Base-by-base conservation (phyloP, 805 yeast genomes). In the Candida glaebosa region DNA sequence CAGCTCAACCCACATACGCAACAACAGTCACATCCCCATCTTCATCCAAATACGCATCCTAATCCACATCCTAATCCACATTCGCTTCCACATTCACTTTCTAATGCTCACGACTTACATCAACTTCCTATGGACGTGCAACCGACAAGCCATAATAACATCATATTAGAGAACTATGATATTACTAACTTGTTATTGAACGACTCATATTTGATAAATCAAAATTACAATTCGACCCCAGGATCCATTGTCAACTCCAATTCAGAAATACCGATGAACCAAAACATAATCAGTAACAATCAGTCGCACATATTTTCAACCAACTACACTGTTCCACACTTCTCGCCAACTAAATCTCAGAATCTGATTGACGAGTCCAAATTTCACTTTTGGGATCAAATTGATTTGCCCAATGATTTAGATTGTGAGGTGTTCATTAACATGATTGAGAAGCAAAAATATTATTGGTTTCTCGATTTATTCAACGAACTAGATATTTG, bases 391-490 rank as follows among this genome's bases (percentile, higher is more conserved):
- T 34, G 37, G 37, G 7, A 15, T 6, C 17, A 18, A 18, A 34
- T 18, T 9, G 45, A 43, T 4, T 39, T 41, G 3, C 46, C 51
- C 4, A 41, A 34, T 14, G 48, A 50, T n/a, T 34, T 53, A 7
- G 56, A 55, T 31, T 49, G 52, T 2, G 47, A 50, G 7, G 32
- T 33, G 14, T 58, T 56, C 30, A 53, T 62, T 9, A 40, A 46
- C 14, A 41, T 65, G 31, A 45, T 66, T n/a, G 65, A 63, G 25
- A 44, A 47, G n/a, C 66, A 67, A 39, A 57, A 57, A 35, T 67
- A 63, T 40, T 60, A 58, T 47, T 66, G 72, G 71, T 34, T 69
- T 7, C 49, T 69, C 16, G 75, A 69, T 48, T 45, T 69, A 19
- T 67, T 66, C 43, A 69, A 69, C 38, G 72, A 63, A n/a, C 43